Conservation (phyloP, 1,284 basidiomycete species). For the Ustilago bromivora region DNA sequence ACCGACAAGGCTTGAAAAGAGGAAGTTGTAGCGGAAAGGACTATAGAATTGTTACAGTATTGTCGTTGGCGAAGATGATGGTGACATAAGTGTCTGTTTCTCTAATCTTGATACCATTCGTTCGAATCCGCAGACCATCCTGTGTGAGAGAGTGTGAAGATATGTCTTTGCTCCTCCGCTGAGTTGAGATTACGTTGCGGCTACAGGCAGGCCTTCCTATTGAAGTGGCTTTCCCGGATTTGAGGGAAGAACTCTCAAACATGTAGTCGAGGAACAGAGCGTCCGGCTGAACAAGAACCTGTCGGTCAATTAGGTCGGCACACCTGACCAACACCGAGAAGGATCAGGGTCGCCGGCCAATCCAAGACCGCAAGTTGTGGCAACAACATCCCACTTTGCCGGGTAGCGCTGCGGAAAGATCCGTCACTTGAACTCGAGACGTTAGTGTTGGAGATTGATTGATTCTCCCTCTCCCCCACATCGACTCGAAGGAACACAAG, state of each 20-base stretch:
- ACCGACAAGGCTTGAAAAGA: conserved; percentile 33
- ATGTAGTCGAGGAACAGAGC: not conserved
- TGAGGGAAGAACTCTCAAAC: not conserved
- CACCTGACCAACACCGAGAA: conserved; percentile 2
- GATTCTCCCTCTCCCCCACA: not conserved
- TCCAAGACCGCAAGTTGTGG: conserved; percentile 2
- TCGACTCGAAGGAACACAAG: not conserved
- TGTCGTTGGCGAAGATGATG: not conserved
- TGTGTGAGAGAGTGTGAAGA: not conserved
- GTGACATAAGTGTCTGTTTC: not conserved
- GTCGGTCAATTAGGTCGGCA: conserved; percentile 15
- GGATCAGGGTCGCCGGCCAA: conserved; percentile 10
- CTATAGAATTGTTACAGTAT: not conserved
- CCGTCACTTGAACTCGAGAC: not conserved
- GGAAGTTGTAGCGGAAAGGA: not conserved
- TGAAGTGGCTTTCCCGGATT: no score
- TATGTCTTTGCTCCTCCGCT: not conserved
- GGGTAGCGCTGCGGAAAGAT: conserved; percentile 16
- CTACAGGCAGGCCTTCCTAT: no score
- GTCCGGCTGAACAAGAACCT: not conserved
- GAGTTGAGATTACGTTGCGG: no score
- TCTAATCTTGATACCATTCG: conserved; percentile 4
- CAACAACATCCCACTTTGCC: not conserved
- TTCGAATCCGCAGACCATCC: not conserved
- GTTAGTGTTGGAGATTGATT: no score